Percentiles rank a stretch among this genome's conserved stretches.
phyloP scores from a whole-genome alignment of 768 basidiomycete genomes.

The Heimioporus sp. region DNA sequence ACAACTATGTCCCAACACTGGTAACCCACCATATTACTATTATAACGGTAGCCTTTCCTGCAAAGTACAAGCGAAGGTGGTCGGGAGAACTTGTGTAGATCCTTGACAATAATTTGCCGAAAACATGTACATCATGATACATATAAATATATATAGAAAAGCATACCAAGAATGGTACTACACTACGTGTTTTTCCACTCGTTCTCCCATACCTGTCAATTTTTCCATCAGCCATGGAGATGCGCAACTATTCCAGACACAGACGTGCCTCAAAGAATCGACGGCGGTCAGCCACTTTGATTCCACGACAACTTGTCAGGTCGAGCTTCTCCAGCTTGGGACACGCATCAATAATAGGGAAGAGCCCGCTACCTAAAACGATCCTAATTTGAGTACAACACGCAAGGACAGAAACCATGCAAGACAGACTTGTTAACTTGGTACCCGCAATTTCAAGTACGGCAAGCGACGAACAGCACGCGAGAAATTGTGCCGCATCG shows the following conservation, averaged over 20 bases:
- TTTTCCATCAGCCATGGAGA: background rate
- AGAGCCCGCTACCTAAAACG: slow-evolving; percentile 50
- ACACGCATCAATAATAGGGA: slow-evolving; percentile 58
- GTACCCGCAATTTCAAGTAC: slow-evolving; percentile 56
- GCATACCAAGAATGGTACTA: too few species aligned
- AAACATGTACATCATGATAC: too few species aligned
- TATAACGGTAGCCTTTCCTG: too few species aligned
- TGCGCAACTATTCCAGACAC: slow-evolving; percentile 8
- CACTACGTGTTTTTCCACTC: slow-evolving; percentile 8
- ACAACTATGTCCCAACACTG: too few species aligned
- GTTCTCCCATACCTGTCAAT: slow-evolving; percentile 24
- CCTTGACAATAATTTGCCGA: too few species aligned
- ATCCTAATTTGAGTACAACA: background rate
- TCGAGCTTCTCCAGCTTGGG: slow-evolving; percentile 50
- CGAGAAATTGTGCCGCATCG: slow-evolving; percentile 48
- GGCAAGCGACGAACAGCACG: slow-evolving; percentile 47
- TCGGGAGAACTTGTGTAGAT: too few species aligned
- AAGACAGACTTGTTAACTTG: slow-evolving; percentile 52
- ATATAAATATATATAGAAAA: too few species aligned
- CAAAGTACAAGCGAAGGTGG: too few species aligned
- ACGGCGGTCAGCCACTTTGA: slow-evolving; percentile 56
- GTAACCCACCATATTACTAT: too few species aligned
- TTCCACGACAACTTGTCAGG: slow-evolving; percentile 65
- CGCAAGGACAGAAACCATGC: background rate
- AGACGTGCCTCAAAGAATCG: slow-evolving; percentile 57